Conservation (phyloP, 495 filamentous ascomycete genomes). For the Cercophora newfieldiana region DNA sequence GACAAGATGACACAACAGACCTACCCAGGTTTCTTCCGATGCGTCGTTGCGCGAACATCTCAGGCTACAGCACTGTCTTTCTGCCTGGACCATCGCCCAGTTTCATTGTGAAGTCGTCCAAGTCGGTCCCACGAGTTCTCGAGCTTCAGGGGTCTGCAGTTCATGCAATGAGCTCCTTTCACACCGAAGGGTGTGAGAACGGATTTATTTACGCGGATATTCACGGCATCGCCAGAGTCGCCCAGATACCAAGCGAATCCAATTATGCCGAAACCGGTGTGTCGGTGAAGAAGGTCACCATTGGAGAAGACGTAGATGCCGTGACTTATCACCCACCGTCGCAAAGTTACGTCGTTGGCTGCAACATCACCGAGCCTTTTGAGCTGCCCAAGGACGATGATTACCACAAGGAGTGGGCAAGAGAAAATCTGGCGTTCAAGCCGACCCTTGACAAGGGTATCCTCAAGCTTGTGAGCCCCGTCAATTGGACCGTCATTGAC, state of each 20-base stretch:
- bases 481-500: conserved; percentile 76
- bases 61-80: conserved; percentile 76
- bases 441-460: conserved; percentile 67
- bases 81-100: conserved; percentile 73
- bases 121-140: conserved; percentile 72
- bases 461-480: conserved; percentile 72
- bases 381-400: conserved; percentile 83
- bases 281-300: conserved; percentile 63
- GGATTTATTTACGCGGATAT: conserved; percentile 80
- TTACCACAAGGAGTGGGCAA: conserved; percentile 74
- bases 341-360: conserved; percentile 74
- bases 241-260: conserved; percentile 61
- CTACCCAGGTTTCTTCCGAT: conserved; percentile 53
- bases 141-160: conserved; percentile 64
- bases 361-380: conserved; percentile 65
- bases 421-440: conserved; percentile 62
- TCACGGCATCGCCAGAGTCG: conserved; percentile 64
- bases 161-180: conserved; percentile 67
- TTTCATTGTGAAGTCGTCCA: conserved; percentile 77
- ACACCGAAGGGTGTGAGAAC: conserved; percentile 69
- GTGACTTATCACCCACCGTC: conserved; percentile 74
- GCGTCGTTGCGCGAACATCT: conserved; percentile 63
- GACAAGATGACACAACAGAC: conserved; percentile 40
- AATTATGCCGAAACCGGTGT: conserved; percentile 70
- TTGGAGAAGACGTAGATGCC: conserved; percentile 70